Percentiles rank a stretch among this genome's conserved stretches.
These are phyloP conservation scores for Aquilaria yunnanensis DNA, from an alignment of 345 rosid genomes.

Conservation along the genomic window DNA sequence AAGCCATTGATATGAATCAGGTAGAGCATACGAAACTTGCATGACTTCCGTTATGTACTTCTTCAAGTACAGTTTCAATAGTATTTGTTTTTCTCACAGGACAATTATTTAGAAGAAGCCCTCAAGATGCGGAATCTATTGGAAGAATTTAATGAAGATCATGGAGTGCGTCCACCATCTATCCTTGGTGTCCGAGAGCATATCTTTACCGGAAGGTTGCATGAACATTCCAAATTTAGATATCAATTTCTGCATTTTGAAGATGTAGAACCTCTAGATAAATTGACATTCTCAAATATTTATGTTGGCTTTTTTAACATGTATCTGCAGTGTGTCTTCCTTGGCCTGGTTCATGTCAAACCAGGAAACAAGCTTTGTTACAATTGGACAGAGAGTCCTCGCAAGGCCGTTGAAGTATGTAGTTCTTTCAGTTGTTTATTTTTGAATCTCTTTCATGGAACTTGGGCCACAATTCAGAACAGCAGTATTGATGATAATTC, in stretches of 20 bases:
- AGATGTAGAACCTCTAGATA: conserved; percentile 4
- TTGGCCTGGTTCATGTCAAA: conserved; percentile 99
- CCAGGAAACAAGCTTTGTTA: conserved; percentile 95
- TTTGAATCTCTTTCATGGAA: conserved; percentile 9
- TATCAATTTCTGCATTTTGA: background rate
- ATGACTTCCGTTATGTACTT: background rate
- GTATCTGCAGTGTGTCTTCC: conserved; percentile 79
- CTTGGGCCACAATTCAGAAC: conserved; percentile 4
- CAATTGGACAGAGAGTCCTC: conserved; percentile 95
- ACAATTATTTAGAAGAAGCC: conserved; percentile 98
- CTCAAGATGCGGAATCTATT: conserved; percentile 94
- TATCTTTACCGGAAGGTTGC: conserved; percentile 93
- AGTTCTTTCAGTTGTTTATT: conserved; percentile 1
- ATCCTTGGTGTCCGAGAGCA: conserved; percentile 97
- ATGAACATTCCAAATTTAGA: background rate
- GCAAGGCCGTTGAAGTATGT: conserved; percentile 93
- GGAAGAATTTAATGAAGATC: conserved; percentile 95
- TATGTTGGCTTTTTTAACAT: conserved; percentile 12
- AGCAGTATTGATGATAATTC: background rate
- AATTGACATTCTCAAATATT: background rate
- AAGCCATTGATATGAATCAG: conserved; percentile 98
- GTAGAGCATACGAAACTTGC: conserved; percentile 23
- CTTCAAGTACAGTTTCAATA: conserved; percentile 6
- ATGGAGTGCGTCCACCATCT: conserved; percentile 88
- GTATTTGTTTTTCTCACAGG: conserved; percentile 37